Base-by-base conservation (phyloP, 106 monocot genomes). In the Dendrobium nobile region DNA sequence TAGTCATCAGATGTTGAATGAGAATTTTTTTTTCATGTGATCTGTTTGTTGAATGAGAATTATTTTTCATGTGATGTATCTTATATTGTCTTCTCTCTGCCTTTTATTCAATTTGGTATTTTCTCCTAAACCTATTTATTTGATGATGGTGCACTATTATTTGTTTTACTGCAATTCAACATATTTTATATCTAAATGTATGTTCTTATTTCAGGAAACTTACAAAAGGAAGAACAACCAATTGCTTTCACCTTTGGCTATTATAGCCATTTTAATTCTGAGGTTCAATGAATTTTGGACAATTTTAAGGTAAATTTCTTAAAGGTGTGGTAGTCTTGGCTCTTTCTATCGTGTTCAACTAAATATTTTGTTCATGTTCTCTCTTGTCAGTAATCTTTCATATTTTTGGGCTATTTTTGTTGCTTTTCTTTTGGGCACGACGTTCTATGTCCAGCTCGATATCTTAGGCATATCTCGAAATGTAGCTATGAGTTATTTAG, bases 201-300 rank as follows among this genome's bases (percentile, higher is more conserved):
- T 55, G 24, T 74, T 2, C 17, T n/a, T 77, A 26, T 79, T 72
- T 47, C 84, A 98, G 98, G 98, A 98, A 85, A 95, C 94, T 24
- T 82, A 91, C 41, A 98, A 82, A 82, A 82, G 89, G 16, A 98
- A 92, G 78, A 98, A 93, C 84, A 98, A 91, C 88, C 88, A 89
- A 92, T 64, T 98, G 58, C 94, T 94, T 47, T 94, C 98, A 75
- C 94, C 98, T 43, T 98, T 92, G 98, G 95, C 98, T 20, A 88
- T 98, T 56, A 85, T 82, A 41, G 92, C 87, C 47, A 98, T 95
- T 47, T 40, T 91, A 18, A 64, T 95, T 24, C 84, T 98, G 75
- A 94, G 98, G 24, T 91, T 98, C 86, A 98, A 98, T 79, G 98
- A 98, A 78, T 91, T 98, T 54, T 95, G 95, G 94, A 85, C 94